Conservation (phyloP, 2,329 filamentous ascomycete species). For the Fusarium temperatum region DNA sequence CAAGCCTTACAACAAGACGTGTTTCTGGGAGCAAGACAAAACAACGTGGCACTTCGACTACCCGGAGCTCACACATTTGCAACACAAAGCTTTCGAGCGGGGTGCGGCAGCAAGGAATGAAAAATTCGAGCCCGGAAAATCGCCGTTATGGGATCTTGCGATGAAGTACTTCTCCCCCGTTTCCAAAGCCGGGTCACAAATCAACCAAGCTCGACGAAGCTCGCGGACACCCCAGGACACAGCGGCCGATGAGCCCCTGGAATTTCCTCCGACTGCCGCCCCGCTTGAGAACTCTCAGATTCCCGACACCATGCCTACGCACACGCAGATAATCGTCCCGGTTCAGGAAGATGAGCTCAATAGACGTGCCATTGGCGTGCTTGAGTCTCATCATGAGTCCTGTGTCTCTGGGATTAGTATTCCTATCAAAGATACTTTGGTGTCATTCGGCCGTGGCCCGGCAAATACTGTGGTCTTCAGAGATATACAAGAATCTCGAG, state of each 20-base stretch:
- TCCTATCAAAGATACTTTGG: conserved; percentile 71
- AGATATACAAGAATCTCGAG: conserved; percentile 69
- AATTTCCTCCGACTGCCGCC: conserved; percentile 47
- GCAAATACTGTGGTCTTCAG: conserved; percentile 75
- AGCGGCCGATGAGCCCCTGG: conserved; percentile 39
- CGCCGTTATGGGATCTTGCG: conserved; percentile 64
- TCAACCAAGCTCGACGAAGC: conserved; percentile 5
- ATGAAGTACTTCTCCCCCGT: conserved; percentile 67
- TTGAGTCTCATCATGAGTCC: conserved; percentile 74
- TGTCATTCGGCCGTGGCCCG: conserved; percentile 79
- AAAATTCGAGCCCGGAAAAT: conserved; percentile 61
- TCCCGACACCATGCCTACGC: conserved; percentile 50
- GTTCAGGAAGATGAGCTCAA: conserved; percentile 45
- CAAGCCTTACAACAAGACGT: conserved; percentile 62
- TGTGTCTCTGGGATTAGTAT: conserved; percentile 70
- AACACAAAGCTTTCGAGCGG: conserved; percentile 64
- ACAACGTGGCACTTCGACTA: conserved; percentile 69
- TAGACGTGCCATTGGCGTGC: conserved; percentile 66
- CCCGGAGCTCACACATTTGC: conserved; percentile 70
- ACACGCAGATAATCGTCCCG: conserved; percentile 50
- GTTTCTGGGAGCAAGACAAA: conserved; percentile 66
- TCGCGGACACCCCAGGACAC: conserved; percentile 30
- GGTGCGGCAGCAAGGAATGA: conserved; percentile 62
- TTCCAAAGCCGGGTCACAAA: conserved; percentile 24
- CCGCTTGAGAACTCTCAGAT: conserved; percentile 41